Evolutionary conservation across 768 basidiomycete species (phyloP).

Genomic region (Crucibulum laeve): DNA sequence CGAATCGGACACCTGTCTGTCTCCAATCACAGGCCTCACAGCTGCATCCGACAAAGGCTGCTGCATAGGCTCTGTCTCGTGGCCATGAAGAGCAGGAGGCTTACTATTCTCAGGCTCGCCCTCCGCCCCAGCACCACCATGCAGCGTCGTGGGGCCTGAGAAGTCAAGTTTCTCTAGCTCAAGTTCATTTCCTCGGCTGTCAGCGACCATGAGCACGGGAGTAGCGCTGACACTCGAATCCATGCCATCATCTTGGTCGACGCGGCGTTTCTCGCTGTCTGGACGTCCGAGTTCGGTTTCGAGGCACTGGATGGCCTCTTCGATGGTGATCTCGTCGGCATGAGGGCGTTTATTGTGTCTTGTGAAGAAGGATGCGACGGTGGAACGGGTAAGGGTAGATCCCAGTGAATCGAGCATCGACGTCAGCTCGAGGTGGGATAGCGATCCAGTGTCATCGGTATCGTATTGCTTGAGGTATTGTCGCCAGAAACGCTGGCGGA

Average conservation of each 20-base stretch:
- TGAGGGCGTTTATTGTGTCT: conserved; percentile 59
- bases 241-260: conserved; percentile 46
- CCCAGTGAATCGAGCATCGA: conserved; percentile 97
- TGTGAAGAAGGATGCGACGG: conserved; percentile 80
- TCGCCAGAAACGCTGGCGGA: conserved; percentile 88
- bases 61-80: conserved; percentile 43
- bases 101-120: conserved; percentile 7
- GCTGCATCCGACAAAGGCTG: conserved; percentile 32
- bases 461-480: conserved; percentile 90
- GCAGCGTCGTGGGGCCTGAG: conserved; percentile 41
- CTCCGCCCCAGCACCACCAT: conserved; percentile 16
- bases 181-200: conserved; percentile 35
- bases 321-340: conserved; percentile 69
- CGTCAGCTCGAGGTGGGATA: conserved; percentile 84
- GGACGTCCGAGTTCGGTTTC: conserved; percentile 81
- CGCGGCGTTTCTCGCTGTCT: conserved; percentile 60
- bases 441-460: conserved; percentile 66
- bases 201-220: conserved; percentile 39
- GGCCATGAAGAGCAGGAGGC: conserved; percentile 15
- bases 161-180: conserved; percentile 59
- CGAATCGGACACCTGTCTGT: conserved; percentile 7
- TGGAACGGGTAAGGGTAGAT: conserved; percentile 79
- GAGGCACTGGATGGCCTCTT: conserved; percentile 79
- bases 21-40: background rate
- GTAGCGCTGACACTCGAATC: conserved; percentile 52